These are phyloP conservation scores for Malbranchea zuffiana DNA, from an alignment of 2,329 filamentous ascomycete genomes.

Conservation along the genomic window DNA sequence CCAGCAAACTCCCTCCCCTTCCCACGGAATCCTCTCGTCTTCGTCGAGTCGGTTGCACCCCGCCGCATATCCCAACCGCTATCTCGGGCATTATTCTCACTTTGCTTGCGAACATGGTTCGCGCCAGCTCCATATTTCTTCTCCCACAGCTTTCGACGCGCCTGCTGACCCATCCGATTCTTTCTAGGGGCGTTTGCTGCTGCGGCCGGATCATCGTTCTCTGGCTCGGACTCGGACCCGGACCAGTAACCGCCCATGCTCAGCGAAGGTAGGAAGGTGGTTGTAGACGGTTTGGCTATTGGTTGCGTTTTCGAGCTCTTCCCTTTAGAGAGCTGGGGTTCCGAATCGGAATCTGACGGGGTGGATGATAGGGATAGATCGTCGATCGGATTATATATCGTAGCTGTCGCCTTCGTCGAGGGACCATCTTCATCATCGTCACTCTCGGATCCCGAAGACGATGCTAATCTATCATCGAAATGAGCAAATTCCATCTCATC, in stretches of 20 bases:
- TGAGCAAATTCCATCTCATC: conserved; percentile 18
- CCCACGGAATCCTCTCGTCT: conserved; percentile 19
- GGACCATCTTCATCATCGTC: conserved; percentile 18
- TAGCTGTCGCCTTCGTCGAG: conserved; percentile 12
- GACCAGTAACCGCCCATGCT: conserved; percentile 52
- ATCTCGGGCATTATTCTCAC: conserved; percentile 31
- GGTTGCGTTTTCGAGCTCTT: conserved; percentile 18
- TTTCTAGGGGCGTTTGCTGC: conserved; percentile 38
- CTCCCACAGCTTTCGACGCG: conserved; percentile 50
- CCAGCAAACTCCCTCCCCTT: conserved; percentile 15
- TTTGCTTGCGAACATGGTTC: conserved; percentile 45
- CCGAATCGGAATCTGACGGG: conserved; percentile 21
- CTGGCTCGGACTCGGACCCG: conserved; percentile 47
- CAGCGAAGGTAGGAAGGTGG: conserved; percentile 51
- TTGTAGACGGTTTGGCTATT: conserved; percentile 23
- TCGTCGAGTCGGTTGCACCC: conserved; percentile 40
- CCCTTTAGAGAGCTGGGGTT: conserved; percentile 21
- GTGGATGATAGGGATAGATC: conserved; percentile 27
- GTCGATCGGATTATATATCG: conserved; percentile 13
- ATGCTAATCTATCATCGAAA: conserved; percentile 28
- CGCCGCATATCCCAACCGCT: conserved; percentile 49
- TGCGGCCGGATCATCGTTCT: conserved; percentile 35
- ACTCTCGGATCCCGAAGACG: conserved; percentile 18
- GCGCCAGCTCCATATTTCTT: conserved; percentile 50
- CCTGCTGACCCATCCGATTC: conserved; percentile 53